Percentiles rank a stretch among this genome's conserved stretches.
Conservation (phyloP, 1,284 basidiomycete genomes). For the Entoloma clypeatum region DNA sequence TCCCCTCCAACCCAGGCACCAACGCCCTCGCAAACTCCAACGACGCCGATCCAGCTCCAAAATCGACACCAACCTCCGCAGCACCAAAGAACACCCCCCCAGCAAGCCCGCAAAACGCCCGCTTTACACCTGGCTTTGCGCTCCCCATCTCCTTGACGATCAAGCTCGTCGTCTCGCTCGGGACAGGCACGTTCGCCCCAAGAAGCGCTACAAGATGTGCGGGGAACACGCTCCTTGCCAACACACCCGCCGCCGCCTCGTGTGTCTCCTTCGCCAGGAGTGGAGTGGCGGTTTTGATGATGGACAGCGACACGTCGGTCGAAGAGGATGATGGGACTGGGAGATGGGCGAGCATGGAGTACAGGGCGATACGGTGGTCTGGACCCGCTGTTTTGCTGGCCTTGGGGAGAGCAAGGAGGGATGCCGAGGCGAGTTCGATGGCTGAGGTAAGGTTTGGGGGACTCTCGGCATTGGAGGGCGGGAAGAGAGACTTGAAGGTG, state of each 20-base stretch:
- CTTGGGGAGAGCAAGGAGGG: constrained; percentile 70
- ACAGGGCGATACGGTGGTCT: constrained; percentile 82
- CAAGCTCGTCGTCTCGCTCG: constrained; percentile 41
- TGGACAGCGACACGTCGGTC: constrained; percentile 43
- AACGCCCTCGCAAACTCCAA: constrained; percentile 50
- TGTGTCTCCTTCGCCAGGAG: constrained; percentile 78
- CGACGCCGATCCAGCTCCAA: constrained; percentile 37
- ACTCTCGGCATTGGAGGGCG: constrained; percentile 24
- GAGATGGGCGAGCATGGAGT: constrained; percentile 67
- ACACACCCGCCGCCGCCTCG: constrained; percentile 56
- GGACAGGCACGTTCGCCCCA: constrained; percentile 36
- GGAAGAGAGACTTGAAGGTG: constrained; percentile 59
- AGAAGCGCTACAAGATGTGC: constrained; percentile 60
- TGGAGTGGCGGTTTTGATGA: constrained; percentile 53
- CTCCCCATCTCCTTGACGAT: constrained; percentile 70
- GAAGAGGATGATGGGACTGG: too few relatives aligned
- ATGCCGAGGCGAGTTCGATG: constrained; percentile 45
- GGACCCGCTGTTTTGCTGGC: constrained; percentile 81
- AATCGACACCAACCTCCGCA: constrained; percentile 26
- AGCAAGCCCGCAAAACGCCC: constrained; percentile 49
- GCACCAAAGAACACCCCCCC: constrained; percentile 48
- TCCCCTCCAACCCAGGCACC: constrained; percentile 61
- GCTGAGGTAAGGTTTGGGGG: too few relatives aligned
- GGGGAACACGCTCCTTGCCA: constrained; percentile 54
- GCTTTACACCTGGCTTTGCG: constrained; percentile 49